A percentile compares a stretch with the other conserved stretches of the same genome.
phyloP scores from a whole-genome alignment of 306 rosid genomes.

The Vigna nakashimae region DNA sequence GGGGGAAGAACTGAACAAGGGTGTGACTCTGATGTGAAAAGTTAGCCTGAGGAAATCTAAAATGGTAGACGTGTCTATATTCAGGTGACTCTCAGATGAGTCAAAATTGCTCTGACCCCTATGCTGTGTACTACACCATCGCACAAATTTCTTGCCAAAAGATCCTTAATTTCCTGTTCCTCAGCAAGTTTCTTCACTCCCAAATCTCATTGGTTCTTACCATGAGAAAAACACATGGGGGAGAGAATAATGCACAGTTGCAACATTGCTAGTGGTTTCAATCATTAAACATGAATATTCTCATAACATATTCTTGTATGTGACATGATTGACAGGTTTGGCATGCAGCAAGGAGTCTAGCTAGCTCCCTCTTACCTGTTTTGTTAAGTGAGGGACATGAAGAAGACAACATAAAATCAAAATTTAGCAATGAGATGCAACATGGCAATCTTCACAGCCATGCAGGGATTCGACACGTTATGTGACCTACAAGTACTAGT shows the following conservation, averaged over 20 bases:
- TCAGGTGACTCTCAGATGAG: too few relatives aligned
- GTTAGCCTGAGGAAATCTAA: conserved; percentile 40
- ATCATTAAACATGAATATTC: conserved; percentile 27
- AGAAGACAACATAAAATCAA: conserved; percentile 27
- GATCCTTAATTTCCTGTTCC: conserved; percentile 1
- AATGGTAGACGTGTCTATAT: background rate
- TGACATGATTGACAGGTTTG: conserved; percentile 20
- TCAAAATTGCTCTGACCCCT: too few relatives aligned
- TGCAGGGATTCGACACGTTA: conserved; percentile 50
- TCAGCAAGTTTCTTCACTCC: conserved; percentile 27
- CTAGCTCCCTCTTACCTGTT: conserved; percentile 16
- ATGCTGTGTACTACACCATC: too few relatives aligned
- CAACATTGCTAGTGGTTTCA: conserved; percentile 24
- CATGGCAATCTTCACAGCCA: conserved; percentile 34
- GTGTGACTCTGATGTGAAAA: conserved; percentile 43
- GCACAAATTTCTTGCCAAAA: background rate
- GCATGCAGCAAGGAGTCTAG: conserved; percentile 1
- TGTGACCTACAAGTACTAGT: background rate
- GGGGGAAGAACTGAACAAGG: conserved; percentile 12
- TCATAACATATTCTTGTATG: background rate
- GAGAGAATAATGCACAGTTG: background rate
- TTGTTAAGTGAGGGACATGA: conserved; percentile 18
- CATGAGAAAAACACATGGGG: background rate
- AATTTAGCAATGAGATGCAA: background rate
- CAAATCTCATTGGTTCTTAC: conserved; percentile 21